phyloP scores from a whole-genome alignment of 495 filamentous ascomycete genomes.

The Podospora didyma region DNA sequence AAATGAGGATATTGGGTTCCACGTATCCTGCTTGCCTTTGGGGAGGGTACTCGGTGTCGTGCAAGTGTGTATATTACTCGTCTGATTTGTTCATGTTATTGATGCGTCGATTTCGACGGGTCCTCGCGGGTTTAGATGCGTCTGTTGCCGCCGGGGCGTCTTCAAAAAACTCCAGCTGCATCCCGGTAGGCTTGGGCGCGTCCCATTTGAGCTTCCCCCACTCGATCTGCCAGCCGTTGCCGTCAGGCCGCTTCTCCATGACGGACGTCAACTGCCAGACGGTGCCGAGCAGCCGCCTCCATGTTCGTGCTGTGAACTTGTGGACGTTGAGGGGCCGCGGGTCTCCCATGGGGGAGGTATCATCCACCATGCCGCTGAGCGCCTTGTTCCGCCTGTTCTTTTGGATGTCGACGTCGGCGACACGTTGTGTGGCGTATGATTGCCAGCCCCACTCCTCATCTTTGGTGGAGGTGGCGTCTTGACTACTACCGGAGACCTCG shows the following conservation, averaged over 20 bases:
- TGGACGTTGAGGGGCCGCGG: constrained; percentile 26
- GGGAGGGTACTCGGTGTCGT: no score
- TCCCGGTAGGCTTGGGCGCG: background rate
- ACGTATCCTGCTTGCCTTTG: no score
- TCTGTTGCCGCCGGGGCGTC: background rate
- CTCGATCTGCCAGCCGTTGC: constrained; percentile 20
- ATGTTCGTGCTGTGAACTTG: constrained; percentile 14
- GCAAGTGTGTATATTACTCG: no score
- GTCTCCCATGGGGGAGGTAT: constrained; percentile 30
- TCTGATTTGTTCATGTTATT: no score
- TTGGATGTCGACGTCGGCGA: constrained; percentile 13
- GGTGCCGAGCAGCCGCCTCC: constrained; percentile 27
- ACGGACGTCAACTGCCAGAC: constrained; percentile 33
- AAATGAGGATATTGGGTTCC: no score
- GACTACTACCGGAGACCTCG: no score
- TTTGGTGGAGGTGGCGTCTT: no score
- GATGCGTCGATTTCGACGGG: no score
- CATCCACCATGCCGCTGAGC: constrained; percentile 29
- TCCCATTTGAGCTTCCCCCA: constrained; percentile 30
- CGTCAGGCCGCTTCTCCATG: constrained; percentile 21
- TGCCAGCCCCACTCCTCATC: constrained; percentile 22
- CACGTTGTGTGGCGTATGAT: constrained; percentile 17
- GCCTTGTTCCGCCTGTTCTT: constrained; percentile 23
- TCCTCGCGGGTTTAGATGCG: no score
- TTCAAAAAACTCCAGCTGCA: constrained; percentile 10